A percentile compares a stretch with the other conserved stretches of the same genome.
phyloP scores from a whole-genome alignment of 1,284 basidiomycete genomes.

The Leccinum holopus region DNA sequence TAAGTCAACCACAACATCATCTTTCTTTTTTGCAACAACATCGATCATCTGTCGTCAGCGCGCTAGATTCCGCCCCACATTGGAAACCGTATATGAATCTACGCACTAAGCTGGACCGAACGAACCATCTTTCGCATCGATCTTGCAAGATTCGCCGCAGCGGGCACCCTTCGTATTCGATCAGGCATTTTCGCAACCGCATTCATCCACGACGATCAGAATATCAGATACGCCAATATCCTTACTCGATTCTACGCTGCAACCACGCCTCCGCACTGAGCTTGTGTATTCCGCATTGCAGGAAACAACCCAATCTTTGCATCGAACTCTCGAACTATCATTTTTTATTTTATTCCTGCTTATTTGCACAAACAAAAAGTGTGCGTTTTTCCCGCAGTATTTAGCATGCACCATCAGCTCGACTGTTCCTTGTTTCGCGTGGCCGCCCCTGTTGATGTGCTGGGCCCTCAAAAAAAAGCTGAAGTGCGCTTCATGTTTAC shows the following conservation, averaged over 20 bases:
- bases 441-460: slow-evolving; percentile 11
- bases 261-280: slow-evolving; percentile 13
- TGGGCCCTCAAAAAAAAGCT: slow-evolving; percentile 27
- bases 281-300: slow-evolving; percentile 25
- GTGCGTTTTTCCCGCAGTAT: slow-evolving; percentile 25
- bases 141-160: slow-evolving; percentile 29
- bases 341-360: slow-evolving; percentile 36
- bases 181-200: slow-evolving; percentile 24
- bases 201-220: slow-evolving; percentile 26
- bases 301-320: slow-evolving; percentile 33
- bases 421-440: slow-evolving; percentile 23
- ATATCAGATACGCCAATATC: slow-evolving; percentile 23
- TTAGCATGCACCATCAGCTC: slow-evolving; percentile 31
- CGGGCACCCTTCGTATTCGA: slow-evolving; percentile 23
- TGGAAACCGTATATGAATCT: slow-evolving; percentile 28
- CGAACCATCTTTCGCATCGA: slow-evolving; percentile 31
- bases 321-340: slow-evolving; percentile 33
- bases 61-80: slow-evolving; percentile 18
- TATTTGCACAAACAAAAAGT: slow-evolving; percentile 34
- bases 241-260: slow-evolving; percentile 23
- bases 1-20: slow-evolving; percentile 27
- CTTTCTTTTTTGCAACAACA: slow-evolving; percentile 16
- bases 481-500: slow-evolving; percentile 30
- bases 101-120: slow-evolving; percentile 21
- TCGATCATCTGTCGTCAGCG: slow-evolving; percentile 19